phyloP scores from a whole-genome alignment of 2,329 filamentous ascomycete genomes.

The Phymatotrichopsis omnivora region DNA sequence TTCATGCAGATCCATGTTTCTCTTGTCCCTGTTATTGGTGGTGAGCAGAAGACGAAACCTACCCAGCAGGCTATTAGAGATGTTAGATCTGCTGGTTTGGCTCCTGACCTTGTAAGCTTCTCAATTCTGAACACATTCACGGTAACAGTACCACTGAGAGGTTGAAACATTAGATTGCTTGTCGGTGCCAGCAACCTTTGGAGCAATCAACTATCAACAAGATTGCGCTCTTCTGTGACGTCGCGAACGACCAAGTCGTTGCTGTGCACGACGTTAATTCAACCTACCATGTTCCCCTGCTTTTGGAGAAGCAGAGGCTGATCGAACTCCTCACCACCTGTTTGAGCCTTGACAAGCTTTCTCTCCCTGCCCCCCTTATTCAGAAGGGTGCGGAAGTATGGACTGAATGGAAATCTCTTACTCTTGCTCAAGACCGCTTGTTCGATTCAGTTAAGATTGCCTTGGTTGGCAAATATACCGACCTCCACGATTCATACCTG shows the following conservation, averaged over 20 bases:
- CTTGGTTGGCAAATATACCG: constrained; percentile 85
- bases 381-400: constrained; percentile 60
- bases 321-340: constrained; percentile 54
- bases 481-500: constrained; percentile 76
- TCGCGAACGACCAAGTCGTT: constrained; percentile 74
- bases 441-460: constrained; percentile 66
- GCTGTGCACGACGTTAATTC: constrained; percentile 79
- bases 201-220: constrained; percentile 68
- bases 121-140: neutral
- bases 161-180: constrained; percentile 59
- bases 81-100: constrained; percentile 65
- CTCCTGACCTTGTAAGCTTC: constrained; percentile 30
- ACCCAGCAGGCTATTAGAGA: constrained; percentile 84
- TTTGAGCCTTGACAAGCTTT: constrained; percentile 53
- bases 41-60: constrained; percentile 92
- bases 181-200: constrained; percentile 71
- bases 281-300: constrained; percentile 90
- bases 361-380: constrained; percentile 45
- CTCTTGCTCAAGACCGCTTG: constrained; percentile 55
- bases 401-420: constrained; percentile 65
- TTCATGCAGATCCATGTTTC: constrained; percentile 85
- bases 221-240: constrained; percentile 80
- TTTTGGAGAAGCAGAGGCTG: constrained; percentile 73
- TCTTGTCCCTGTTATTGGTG: constrained; percentile 65
- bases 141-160: constrained; percentile 4